These are phyloP conservation scores for Paecilomyces variotii DNA, from an alignment of 2,329 filamentous ascomycete genomes.

Conservation along the genomic window DNA sequence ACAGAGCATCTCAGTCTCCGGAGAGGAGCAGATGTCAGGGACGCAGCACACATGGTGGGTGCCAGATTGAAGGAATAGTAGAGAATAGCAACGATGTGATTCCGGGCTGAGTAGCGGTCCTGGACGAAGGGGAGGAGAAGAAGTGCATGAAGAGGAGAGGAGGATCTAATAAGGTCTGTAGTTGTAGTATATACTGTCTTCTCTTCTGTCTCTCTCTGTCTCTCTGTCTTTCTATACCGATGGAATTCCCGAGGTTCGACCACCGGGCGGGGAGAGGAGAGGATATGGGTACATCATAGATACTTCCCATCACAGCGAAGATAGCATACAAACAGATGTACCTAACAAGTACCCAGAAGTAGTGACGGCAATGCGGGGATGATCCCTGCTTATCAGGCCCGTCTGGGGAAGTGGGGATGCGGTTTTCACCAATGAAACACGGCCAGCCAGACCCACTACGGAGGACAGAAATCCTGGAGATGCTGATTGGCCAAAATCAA, in stretches of 20 bases:
- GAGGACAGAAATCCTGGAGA: not conserved
- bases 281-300: no score
- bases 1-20: not conserved
- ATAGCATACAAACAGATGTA: no score
- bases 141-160: not conserved
- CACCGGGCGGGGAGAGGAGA: no score
- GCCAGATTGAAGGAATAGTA: not conserved
- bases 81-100: not conserved
- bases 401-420: not conserved
- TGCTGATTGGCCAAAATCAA: not conserved
- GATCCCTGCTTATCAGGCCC: not conserved
- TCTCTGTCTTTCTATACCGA: no score
- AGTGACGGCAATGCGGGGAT: not conserved
- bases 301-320: no score
- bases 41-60: not conserved
- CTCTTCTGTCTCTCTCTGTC: no score
- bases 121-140: not conserved
- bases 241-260: no score
- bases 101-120: not conserved
- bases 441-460: not conserved
- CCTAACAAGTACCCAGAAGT: not conserved
- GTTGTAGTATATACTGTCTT: no score
- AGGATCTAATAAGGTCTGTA: no score
- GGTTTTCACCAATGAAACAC: not conserved
- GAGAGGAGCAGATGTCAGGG: not conserved